These are phyloP conservation scores for Striga hermonthica DNA, from an alignment of 305 asterid species.

Conservation along the genomic window DNA sequence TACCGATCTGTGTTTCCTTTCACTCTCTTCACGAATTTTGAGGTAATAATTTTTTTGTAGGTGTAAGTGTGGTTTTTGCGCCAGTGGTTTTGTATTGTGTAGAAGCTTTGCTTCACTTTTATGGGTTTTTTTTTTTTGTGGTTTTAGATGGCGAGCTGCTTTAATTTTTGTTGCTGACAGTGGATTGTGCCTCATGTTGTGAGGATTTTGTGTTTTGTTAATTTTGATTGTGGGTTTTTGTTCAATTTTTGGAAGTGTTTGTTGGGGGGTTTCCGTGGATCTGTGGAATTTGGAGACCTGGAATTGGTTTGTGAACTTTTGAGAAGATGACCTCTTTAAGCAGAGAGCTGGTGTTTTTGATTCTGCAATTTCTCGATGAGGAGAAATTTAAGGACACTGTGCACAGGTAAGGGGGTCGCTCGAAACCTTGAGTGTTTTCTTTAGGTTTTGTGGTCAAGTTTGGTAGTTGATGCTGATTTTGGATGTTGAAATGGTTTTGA, in stretches of 20 bases:
- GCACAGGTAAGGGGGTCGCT: slow-evolving; percentile 44
- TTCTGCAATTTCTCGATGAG: slow-evolving; percentile 59
- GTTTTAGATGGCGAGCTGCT: slow-evolving; percentile 2
- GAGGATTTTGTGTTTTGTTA: slow-evolving; percentile 15
- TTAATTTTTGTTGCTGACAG: slow-evolving; percentile 9
- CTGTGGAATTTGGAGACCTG: slow-evolving; percentile 35
- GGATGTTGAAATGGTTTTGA: slow-evolving; percentile 31
- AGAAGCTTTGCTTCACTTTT: not conserved
- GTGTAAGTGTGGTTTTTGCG: not conserved
- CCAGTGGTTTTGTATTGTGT: not conserved
- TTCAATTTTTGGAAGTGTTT: slow-evolving; percentile 27
- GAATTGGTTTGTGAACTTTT: slow-evolving; percentile 26
- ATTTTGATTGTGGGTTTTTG: slow-evolving; percentile 28
- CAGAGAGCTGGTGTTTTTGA: slow-evolving; percentile 52
- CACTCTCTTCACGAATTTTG: slow-evolving; percentile 24
- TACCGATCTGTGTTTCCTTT: slow-evolving; percentile 32
- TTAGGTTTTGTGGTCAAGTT: slow-evolving; percentile 11
- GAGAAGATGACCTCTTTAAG: slow-evolving; percentile 44
- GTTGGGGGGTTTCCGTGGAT: slow-evolving; percentile 35
- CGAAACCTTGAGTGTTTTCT: not conserved
- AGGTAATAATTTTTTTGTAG: slow-evolving; percentile 17
- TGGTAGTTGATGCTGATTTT: not conserved
- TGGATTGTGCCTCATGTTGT: slow-evolving; percentile 11
- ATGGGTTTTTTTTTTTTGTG: slow-evolving; percentile 7
- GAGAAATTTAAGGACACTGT: slow-evolving; percentile 56